A percentile compares a stretch with the other conserved stretches of the same genome.
Evolutionary conservation across 129 eudicot genomes (phyloP).

Genomic region (Glebionis coronaria): DNA sequence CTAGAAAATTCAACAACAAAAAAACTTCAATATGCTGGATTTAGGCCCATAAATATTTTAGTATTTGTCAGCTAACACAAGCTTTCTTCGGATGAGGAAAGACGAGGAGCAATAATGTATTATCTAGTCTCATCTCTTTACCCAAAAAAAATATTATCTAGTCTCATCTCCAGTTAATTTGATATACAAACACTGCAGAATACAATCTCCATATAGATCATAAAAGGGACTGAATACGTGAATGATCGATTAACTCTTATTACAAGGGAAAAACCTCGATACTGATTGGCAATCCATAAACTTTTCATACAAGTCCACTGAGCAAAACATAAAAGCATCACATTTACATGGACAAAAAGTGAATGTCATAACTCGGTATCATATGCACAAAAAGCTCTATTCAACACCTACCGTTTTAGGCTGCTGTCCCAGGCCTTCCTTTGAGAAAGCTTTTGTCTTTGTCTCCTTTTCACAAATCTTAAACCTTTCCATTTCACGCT

Average conservation of each 20-base stretch:
- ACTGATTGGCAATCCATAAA: background rate
- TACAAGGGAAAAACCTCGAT: too few species aligned
- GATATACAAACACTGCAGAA: background rate
- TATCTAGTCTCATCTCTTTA: background rate
- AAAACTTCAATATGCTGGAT: conserved; percentile 18
- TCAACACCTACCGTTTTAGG: conserved; percentile 71
- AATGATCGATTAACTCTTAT: too few species aligned
- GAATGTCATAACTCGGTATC: background rate
- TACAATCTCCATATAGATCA: background rate
- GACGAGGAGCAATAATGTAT: background rate
- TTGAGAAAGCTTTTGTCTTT: conserved; percentile 93
- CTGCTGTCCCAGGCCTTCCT: conserved; percentile 94
- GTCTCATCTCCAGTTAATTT: too few species aligned
- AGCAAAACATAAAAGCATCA: background rate
- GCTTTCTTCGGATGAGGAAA: too few species aligned
- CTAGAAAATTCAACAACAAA: conserved; percentile 40
- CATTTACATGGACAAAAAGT: conserved; percentile 1
- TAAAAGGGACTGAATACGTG: too few species aligned
- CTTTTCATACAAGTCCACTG: background rate
- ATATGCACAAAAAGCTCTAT: conserved; percentile 5
- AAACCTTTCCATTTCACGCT: conserved; percentile 94
- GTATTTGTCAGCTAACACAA: background rate
- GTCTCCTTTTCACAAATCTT: conserved; percentile 96
- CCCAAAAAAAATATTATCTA: too few species aligned
- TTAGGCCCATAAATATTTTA: background rate